phyloP scores from a whole-genome alignment of 768 basidiomycete species.

The Porpolomopsis calyptriformis region DNA sequence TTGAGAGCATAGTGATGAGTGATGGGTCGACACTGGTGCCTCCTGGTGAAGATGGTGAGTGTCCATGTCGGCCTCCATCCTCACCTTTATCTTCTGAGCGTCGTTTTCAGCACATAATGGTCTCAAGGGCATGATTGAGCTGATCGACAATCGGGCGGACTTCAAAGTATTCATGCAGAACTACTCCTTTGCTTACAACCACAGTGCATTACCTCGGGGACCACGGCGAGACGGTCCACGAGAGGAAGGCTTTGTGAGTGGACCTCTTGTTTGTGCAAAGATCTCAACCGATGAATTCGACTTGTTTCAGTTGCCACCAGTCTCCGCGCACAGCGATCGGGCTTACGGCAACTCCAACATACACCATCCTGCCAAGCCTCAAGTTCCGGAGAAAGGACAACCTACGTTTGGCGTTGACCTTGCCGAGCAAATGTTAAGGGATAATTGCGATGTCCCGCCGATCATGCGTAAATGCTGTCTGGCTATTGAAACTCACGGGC shows the following conservation, averaged over 20 bases:
- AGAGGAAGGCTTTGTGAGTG: conserved; percentile 90
- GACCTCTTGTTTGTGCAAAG: conserved; percentile 1
- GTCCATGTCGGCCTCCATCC: neutral
- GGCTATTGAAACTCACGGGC: conserved; percentile 85
- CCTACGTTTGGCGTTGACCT: conserved; percentile 93
- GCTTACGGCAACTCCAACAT: conserved; percentile 14
- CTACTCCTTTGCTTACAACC: conserved; percentile 68
- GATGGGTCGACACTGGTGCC: conserved; percentile 80
- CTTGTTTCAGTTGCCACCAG: conserved; percentile 48
- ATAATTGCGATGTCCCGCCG: conserved; percentile 79
- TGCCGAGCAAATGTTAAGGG: conserved; percentile 86
- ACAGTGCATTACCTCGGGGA: conserved; percentile 47
- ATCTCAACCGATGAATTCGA: neutral
- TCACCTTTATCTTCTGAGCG: neutral
- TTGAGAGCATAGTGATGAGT: conserved; percentile 80
- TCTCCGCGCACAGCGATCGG: conserved; percentile 32
- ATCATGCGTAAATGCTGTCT: conserved; percentile 83
- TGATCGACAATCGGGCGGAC: conserved; percentile 89
- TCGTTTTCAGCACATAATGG: conserved; percentile 38
- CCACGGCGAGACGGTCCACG: conserved; percentile 80
- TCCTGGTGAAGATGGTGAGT: conserved; percentile 55
- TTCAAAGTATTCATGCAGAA: conserved; percentile 98
- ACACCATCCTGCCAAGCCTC: neutral
- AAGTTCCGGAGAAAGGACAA: conserved; percentile 41
- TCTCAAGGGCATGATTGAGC: conserved; percentile 77